A percentile compares a stretch with the other conserved stretches of the same genome.
These are phyloP conservation scores for Diaporthe longicolla DNA, from an alignment of 2,329 filamentous ascomycete species.

Conservation along the genomic window DNA sequence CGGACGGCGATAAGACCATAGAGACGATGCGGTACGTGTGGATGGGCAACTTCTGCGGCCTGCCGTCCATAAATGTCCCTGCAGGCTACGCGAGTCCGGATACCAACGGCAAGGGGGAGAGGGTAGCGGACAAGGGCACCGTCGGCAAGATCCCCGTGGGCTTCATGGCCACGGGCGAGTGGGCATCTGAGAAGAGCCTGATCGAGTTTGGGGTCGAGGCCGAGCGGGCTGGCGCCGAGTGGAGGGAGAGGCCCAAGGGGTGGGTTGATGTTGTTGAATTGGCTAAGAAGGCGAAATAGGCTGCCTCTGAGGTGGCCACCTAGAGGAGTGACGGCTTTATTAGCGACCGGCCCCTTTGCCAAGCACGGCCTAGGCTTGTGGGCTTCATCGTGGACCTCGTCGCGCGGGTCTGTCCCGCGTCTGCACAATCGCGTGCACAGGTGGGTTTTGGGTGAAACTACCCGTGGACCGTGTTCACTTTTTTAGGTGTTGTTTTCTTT, in stretches of 20 bases:
- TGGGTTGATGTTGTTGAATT: constrained; percentile 63
- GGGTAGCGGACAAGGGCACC: constrained; percentile 51
- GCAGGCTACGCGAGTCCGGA: constrained; percentile 60
- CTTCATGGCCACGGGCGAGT: constrained; percentile 69
- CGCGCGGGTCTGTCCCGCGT: neutral
- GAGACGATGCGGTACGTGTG: constrained; percentile 65
- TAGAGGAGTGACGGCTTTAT: neutral
- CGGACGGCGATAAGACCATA: constrained; percentile 62
- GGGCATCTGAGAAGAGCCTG: constrained; percentile 65
- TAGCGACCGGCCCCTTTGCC: neutral
- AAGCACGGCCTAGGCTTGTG: neutral
- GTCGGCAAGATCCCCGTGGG: constrained; percentile 64
- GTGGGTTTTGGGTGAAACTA: neutral
- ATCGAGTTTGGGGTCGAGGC: constrained; percentile 64
- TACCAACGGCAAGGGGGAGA: constrained; percentile 49
- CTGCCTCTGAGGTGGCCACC: neutral
- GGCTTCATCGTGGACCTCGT: neutral
- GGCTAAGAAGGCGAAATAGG: constrained; percentile 50
- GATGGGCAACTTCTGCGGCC: constrained; percentile 65
- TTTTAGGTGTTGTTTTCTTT: no score
- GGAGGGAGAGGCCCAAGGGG: constrained; percentile 52
- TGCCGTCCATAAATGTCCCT: constrained; percentile 61
- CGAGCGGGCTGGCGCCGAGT: constrained; percentile 55
- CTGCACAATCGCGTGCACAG: neutral
- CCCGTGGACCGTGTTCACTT: neutral